These are phyloP conservation scores for Lactifluus echinatus DNA, from an alignment of 768 basidiomycete genomes.

Conservation along the genomic window DNA sequence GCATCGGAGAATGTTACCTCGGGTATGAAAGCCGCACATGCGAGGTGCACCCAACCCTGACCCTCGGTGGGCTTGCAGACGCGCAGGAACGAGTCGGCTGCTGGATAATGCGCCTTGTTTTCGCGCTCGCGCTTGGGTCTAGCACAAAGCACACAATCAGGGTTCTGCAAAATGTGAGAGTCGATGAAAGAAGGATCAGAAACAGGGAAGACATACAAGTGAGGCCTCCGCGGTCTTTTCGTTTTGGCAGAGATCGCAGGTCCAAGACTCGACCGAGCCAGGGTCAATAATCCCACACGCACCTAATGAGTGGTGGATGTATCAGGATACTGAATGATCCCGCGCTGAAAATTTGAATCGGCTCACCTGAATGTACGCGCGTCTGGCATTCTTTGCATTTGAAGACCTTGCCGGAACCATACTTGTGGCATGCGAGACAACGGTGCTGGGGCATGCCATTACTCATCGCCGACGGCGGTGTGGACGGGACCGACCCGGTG, in stretches of 20 bases:
- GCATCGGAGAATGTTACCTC: constrained; percentile 82
- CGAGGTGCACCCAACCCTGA: constrained; percentile 83
- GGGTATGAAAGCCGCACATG: constrained; percentile 82
- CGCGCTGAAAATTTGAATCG: neutral
- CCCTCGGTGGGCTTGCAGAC: constrained; percentile 88
- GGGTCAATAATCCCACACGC: constrained; percentile 63
- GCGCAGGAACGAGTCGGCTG: constrained; percentile 58
- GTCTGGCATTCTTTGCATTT: constrained; percentile 77
- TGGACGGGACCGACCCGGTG: constrained; percentile 38
- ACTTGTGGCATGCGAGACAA: constrained; percentile 68
- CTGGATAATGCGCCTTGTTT: constrained; percentile 37
- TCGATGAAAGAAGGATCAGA: neutral
- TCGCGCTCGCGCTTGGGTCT: constrained; percentile 42
- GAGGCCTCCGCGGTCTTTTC: constrained; percentile 74
- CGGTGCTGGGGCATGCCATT: constrained; percentile 47
- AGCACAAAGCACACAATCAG: constrained; percentile 84
- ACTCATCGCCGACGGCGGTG: constrained; percentile 46
- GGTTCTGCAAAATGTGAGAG: constrained; percentile 41
- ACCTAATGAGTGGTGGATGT: constrained; percentile 30
- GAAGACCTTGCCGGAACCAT: constrained; percentile 72
- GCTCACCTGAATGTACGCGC: constrained; percentile 69
- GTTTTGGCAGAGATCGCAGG: constrained; percentile 83
- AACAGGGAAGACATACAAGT: constrained; percentile 42
- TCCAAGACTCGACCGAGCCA: constrained; percentile 61
- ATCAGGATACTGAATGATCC: neutral